phyloP scores from a whole-genome alignment of 1,139 yeast genomes.

The Pichiaceae sp. region DNA sequence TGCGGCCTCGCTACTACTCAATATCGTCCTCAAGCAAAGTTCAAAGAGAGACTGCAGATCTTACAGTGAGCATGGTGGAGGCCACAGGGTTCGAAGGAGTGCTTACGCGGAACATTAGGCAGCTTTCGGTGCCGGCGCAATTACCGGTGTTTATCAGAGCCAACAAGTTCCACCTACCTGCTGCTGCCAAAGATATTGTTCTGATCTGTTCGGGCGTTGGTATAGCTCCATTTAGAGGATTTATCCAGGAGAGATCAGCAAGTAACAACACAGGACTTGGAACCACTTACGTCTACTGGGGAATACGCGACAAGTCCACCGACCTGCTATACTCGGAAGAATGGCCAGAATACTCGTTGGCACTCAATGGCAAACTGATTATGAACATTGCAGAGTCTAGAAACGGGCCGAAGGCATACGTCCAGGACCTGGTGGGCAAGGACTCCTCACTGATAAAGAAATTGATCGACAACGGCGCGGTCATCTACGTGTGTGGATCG shows the following conservation, averaged over 20 bases:
- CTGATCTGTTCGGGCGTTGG: conserved; percentile 98
- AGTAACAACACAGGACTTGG: conserved; percentile 35
- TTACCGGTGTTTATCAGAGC: conserved; percentile 87
- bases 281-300: conserved; percentile 67
- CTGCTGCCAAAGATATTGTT: conserved; percentile 70
- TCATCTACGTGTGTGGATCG: conserved; percentile 88
- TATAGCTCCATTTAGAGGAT: conserved; percentile 94
- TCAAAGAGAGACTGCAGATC: conserved; percentile 58
- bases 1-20: conserved; percentile 92
- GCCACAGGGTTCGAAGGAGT: conserved; percentile 54
- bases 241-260: conserved; percentile 68
- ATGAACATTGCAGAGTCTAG: conserved; percentile 79
- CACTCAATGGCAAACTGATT: conserved; percentile 44
- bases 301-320: conserved; percentile 62
- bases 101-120: conserved; percentile 73
- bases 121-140: conserved; percentile 51
- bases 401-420: conserved; percentile 64
- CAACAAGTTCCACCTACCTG: conserved; percentile 87
- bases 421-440: conserved; percentile 68
- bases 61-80: conserved; percentile 57
- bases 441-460: conserved; percentile 41
- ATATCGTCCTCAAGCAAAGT: conserved; percentile 79
- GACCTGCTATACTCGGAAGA: conserved; percentile 76
- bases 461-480: conserved; percentile 31
- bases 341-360: conserved; percentile 58